A percentile compares a stretch with the other conserved stretches of the same genome.
Evolutionary conservation across 257 asterid genomes (phyloP).

Genomic region (Ilex asprella): DNA sequence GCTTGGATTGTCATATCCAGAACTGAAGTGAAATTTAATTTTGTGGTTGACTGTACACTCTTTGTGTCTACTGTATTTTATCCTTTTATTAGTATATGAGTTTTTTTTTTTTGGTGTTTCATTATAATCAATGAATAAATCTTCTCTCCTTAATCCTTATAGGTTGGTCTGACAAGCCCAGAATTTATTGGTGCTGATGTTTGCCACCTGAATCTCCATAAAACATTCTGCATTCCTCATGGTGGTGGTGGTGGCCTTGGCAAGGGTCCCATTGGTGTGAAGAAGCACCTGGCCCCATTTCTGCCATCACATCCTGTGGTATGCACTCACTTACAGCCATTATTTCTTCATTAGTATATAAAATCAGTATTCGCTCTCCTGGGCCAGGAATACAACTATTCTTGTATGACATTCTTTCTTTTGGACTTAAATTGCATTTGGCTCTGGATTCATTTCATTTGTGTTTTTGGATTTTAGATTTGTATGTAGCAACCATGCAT

Average conservation of each 20-base stretch:
- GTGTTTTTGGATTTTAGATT: too few relatives aligned
- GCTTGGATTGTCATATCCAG: background rate
- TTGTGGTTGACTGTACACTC: too few relatives aligned
- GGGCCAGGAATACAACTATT: too few relatives aligned
- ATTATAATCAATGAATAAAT: slow-evolving; percentile 1
- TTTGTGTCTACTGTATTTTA: background rate
- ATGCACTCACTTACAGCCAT: slow-evolving; percentile 18
- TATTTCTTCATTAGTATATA: too few relatives aligned
- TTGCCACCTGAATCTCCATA: slow-evolving; percentile 97
- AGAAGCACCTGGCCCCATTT: slow-evolving; percentile 88
- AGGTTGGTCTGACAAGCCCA: slow-evolving; percentile 98
- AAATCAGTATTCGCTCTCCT: too few relatives aligned
- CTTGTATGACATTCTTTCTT: too few relatives aligned
- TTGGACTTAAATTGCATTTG: background rate
- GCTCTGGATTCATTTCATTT: too few relatives aligned
- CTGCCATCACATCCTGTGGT: slow-evolving; percentile 98
- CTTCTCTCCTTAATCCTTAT: too few relatives aligned
- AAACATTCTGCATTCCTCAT: slow-evolving; percentile 97
- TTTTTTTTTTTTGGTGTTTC: background rate
- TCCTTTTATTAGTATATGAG: background rate
- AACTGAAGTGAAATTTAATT: too few relatives aligned
- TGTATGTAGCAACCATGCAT: too few relatives aligned
- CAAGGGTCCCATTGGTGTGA: slow-evolving; percentile 98
- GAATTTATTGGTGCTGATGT: slow-evolving; percentile 97
- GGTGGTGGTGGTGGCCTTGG: slow-evolving; percentile 99